These are phyloP conservation scores for Xylariales sp. DNA, from an alignment of 2,329 filamentous ascomycete species.

Conservation along the genomic window DNA sequence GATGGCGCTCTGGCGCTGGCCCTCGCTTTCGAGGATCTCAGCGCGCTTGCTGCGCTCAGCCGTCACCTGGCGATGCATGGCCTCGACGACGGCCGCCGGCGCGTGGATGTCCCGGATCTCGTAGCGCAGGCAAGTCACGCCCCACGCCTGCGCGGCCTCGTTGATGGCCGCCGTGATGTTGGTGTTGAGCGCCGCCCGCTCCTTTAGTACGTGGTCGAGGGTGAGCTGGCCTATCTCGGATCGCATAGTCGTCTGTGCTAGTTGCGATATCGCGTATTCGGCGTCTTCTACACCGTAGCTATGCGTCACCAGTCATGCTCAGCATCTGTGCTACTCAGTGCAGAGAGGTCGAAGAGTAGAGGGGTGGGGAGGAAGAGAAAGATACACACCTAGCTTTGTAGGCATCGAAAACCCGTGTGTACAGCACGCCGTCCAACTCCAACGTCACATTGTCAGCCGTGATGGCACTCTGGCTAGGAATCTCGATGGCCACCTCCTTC, in stretches of 20 bases:
- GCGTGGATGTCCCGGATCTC: conserved; percentile 98
- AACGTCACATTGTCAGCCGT: conserved; percentile 98
- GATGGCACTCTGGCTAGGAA: conserved; percentile 95
- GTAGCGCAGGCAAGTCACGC: conserved; percentile 91
- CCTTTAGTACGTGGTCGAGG: conserved; percentile 95
- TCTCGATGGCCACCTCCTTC: conserved; percentile 95
- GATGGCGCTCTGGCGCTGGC: conserved; percentile 94
- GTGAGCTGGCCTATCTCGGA: conserved; percentile 95
- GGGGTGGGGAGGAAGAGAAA: not conserved
- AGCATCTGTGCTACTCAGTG: too few relatives aligned
- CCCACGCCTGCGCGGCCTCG: conserved; percentile 94
- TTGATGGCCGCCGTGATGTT: conserved; percentile 99
- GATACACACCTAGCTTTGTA: conserved; percentile 82
- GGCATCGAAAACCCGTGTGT: conserved; percentile 93
- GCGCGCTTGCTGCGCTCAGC: conserved; percentile 96
- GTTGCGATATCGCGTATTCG: conserved; percentile 96
- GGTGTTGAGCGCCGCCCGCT: conserved; percentile 90
- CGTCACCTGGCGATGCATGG: conserved; percentile 97
- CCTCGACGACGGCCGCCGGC: conserved; percentile 85
- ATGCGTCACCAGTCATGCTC: conserved; percentile 3
- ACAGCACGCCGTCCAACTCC: conserved; percentile 91
- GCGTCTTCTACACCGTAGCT: conserved; percentile 98
- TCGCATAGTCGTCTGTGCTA: conserved; percentile 98
- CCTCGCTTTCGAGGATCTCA: conserved; percentile 95
- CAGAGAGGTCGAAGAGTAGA: too few relatives aligned